Conservation (phyloP, 257 asterid species). For the Fraxinus quadrangulata region DNA sequence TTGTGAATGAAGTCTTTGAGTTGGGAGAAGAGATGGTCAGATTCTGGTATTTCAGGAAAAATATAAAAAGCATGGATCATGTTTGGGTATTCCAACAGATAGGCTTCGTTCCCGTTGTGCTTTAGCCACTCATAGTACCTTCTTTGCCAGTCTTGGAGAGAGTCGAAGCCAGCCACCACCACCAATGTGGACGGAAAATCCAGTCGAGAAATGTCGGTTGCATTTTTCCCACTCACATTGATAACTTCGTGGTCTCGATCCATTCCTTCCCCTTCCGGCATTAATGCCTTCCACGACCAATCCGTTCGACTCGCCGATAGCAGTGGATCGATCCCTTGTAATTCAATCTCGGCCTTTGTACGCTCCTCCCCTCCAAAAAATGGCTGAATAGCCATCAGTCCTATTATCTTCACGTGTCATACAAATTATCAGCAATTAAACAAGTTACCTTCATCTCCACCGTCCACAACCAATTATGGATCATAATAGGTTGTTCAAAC, state of each 20-base stretch:
- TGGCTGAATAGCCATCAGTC: constrained; percentile 71
- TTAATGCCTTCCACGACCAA: constrained; percentile 67
- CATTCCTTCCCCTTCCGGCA: constrained; percentile 40
- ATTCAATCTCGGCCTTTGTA: constrained; percentile 49
- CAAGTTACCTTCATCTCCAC: background rate
- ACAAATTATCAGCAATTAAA: background rate
- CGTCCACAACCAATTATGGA: background rate
- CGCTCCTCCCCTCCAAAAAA: constrained; percentile 80
- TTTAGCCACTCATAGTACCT: constrained; percentile 68
- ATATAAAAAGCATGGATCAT: constrained; percentile 73
- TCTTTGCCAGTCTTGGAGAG: constrained; percentile 70
- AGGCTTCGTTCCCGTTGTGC: constrained; percentile 57
- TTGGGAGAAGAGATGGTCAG: constrained; percentile 44
- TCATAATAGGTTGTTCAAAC: too few species aligned
- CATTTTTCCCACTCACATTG: constrained; percentile 75
- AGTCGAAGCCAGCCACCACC: constrained; percentile 67
- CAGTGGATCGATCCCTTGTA: constrained; percentile 41
- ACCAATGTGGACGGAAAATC: constrained; percentile 69
- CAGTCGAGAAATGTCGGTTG: constrained; percentile 52
- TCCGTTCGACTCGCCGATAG: constrained; percentile 45
- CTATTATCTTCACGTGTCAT: constrained; percentile 42
- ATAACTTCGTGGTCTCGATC: constrained; percentile 61
- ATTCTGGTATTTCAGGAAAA: constrained; percentile 61
- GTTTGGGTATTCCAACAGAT: constrained; percentile 58
- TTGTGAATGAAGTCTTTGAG: constrained; percentile 44